These are phyloP conservation scores for Cryphonectria naterciae DNA, from an alignment of 2,329 filamentous ascomycete genomes.

Conservation along the genomic window DNA sequence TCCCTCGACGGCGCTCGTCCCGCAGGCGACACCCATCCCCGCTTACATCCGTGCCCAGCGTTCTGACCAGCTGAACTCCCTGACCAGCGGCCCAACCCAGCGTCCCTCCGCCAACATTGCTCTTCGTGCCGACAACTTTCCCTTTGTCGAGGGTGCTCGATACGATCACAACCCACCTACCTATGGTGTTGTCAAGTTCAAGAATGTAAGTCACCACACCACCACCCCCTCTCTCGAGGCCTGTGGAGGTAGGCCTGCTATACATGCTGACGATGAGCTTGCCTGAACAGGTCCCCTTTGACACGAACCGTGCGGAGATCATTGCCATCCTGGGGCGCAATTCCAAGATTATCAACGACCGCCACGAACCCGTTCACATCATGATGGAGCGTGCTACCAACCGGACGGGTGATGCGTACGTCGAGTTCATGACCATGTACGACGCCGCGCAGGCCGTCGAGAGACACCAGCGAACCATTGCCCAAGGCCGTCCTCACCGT, in stretches of 20 bases:
- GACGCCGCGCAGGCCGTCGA: conserved; percentile 60
- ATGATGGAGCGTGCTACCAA: conserved; percentile 66
- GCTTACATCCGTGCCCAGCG: conserved; percentile 35
- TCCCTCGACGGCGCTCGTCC: conserved; percentile 11
- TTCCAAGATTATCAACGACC: conserved; percentile 57
- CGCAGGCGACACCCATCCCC: conserved; percentile 21
- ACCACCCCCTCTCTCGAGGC: too few species aligned
- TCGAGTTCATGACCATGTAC: conserved; percentile 58
- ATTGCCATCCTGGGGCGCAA: conserved; percentile 63
- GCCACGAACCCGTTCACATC: conserved; percentile 62
- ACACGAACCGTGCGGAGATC: conserved; percentile 56
- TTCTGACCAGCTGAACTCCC: conserved; percentile 43
- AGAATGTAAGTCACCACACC: conserved; percentile 50
- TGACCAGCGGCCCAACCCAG: conserved; percentile 41
- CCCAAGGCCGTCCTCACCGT: conserved; percentile 48
- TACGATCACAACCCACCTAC: conserved; percentile 36
- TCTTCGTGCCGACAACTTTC: conserved; percentile 47
- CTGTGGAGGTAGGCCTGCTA: too few species aligned
- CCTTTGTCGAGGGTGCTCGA: conserved; percentile 49
- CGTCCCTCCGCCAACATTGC: conserved; percentile 42
- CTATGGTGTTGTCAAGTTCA: conserved; percentile 53
- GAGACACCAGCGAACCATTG: conserved; percentile 46
- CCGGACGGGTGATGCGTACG: conserved; percentile 65
- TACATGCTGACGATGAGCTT: not conserved
- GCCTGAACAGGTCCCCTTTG: conserved; percentile 56